Percentiles rank a stretch among this genome's conserved stretches.
phyloP scores from a whole-genome alignment of 495 filamentous ascomycete genomes.

The Xylaria bambusicola region DNA sequence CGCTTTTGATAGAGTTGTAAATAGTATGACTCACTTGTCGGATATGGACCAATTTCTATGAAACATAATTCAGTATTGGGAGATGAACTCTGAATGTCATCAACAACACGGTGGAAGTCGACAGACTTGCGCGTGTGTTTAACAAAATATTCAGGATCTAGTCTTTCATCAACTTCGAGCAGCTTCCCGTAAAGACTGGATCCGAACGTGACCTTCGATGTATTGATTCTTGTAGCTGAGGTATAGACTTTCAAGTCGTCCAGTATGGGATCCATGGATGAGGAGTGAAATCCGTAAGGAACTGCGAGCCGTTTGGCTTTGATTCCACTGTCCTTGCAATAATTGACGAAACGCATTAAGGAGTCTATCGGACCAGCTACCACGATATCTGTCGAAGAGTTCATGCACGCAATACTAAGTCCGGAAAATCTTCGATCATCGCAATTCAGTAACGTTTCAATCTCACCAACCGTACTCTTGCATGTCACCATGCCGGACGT shows the following conservation, averaged over 20 bases:
- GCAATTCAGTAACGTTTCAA: not conserved
- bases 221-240: not conserved
- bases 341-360: conserved; percentile 7
- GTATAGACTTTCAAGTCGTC: conserved; percentile 3
- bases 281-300: conserved; percentile 23
- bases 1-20: not conserved
- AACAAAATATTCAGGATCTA: conserved; percentile 10
- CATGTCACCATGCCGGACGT: conserved; percentile 23
- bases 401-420: conserved; percentile 22
- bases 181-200: conserved; percentile 15
- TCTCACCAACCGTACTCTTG: conserved; percentile 6
- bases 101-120: not conserved
- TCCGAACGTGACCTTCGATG: not conserved
- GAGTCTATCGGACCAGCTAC: conserved; percentile 20
- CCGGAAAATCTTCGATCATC: not conserved
- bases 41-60: conserved; percentile 17
- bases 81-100: conserved; percentile 7
- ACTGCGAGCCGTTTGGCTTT: conserved; percentile 17
- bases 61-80: not conserved
- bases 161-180: not conserved
- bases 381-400: conserved; percentile 22
- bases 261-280: conserved; percentile 22
- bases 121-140: conserved; percentile 13
- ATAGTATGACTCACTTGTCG: conserved; percentile 5
- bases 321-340: conserved; percentile 11